Evolutionary conservation across 2,329 filamentous ascomycete genomes (phyloP), one percentile per base, ranked within the genome.

Genomic region (Botryosphaeria dothidea): DNA sequence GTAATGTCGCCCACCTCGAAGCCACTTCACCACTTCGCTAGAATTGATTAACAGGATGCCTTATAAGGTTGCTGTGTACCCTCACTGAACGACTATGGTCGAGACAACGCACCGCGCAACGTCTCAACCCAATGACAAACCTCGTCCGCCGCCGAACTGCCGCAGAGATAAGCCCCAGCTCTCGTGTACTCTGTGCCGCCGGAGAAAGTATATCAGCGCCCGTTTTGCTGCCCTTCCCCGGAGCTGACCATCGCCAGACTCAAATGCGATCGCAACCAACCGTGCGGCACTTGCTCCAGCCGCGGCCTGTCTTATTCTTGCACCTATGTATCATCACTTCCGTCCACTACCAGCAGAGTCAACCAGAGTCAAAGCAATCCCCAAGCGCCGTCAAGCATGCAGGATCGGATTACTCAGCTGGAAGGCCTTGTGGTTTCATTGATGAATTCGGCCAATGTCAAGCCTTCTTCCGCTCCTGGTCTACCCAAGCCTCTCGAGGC

Each of bases 161-260:
- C 70, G 73, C 25, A 69, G 73, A 49, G 72, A 74, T 56, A 75
- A 75, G 65, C 72, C 73, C 3, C 72, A 74, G 21, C 64, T 75
- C 15, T 73, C 71, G 9, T 75, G 73, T 64, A 71, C 46, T 48
- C 69, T 74, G 23, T 73, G 71, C 62, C 67, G 71, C n/a, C 69
- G 69, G 64, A 64, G 71, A 65, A 73, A 73, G 71, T 72, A 49
- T 69, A 68, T 64, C 38, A n/a, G 41, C 41, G 29, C 49, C n/a
- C n/a, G 15, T 17, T 21, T 49, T 21, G 29, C 29, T 5, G 49
- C 9, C 2, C 13, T 11, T 11, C 8, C 2, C 19, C 11, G 46
- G 36, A 38, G 38, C 27, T 62, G 3, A 65, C 66, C n/a, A 68
- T 68, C 34, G 64, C 67, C 13, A 67, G 69, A 25, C 64, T 69